Evolutionary conservation across 108 stramenopile genomes (phyloP).

Genomic region (Nitzschia sp.): DNA sequence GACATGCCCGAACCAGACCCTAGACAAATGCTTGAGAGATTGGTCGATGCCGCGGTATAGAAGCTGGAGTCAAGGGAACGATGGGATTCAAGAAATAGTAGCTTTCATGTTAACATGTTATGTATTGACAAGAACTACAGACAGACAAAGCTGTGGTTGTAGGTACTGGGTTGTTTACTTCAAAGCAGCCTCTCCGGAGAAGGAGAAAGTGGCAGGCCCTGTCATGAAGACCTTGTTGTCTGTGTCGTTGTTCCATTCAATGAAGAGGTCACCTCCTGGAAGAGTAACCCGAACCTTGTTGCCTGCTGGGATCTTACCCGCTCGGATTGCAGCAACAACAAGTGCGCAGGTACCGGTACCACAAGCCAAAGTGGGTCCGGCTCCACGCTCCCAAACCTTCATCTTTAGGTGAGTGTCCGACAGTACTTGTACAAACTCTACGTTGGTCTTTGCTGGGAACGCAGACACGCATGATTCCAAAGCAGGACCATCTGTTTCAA

Average conservation of each 20-base stretch:
- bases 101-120: no score
- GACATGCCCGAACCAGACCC: no score
- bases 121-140: no score
- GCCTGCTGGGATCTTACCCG: conserved; percentile 76
- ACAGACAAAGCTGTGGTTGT: background rate
- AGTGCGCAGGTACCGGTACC: conserved; percentile 97
- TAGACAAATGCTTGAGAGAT: no score
- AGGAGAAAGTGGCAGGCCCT: conserved; percentile 72
- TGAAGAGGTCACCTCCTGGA: conserved; percentile 88
- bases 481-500: conserved; percentile 85
- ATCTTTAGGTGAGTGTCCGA: conserved; percentile 83
- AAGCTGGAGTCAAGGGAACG: no score
- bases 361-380: conserved; percentile 95
- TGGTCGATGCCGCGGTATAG: no score
- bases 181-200: conserved; percentile 54
- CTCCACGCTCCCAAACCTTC: conserved; percentile 98
- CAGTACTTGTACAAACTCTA: conserved; percentile 95
- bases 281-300: conserved; percentile 72
- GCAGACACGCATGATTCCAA: conserved; percentile 76
- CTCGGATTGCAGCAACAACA: conserved; percentile 89
- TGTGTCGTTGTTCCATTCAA: conserved; percentile 84
- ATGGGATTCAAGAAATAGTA: no score
- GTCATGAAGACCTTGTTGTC: conserved; percentile 94
- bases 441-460: conserved; percentile 95
- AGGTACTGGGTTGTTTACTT: conserved; percentile 26